Base-by-base conservation (phyloP, 2,329 filamentous ascomycete genomes). In the Curvularia spicifera region DNA sequence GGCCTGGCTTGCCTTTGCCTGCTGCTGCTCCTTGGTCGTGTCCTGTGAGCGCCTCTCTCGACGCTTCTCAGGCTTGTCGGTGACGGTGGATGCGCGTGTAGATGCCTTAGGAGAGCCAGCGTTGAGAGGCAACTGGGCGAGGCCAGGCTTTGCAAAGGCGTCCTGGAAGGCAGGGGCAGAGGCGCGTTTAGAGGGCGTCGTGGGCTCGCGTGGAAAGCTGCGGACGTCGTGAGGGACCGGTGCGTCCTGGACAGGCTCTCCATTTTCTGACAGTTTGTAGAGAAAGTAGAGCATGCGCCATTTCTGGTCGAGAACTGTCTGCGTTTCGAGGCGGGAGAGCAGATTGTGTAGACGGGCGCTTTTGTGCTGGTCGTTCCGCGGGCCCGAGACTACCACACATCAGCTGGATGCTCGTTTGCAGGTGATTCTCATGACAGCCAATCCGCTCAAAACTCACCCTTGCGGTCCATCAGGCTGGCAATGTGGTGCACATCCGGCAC, bases 271-370 rank as follows among this genome's bases (percentile, higher is more conserved):
- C 47, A 97, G 85, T 69, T 91, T 88, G 75, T 95, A 90, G 42
- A 99, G 85, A 42, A 99, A 87, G 75, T 96, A 96, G 20, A 99
- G 83, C 65, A 99, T 97, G 3, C 91, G 92, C 93, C 93, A 98
- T 84, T 99, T 99, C 77, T 97, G 91, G 70, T 91, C 90, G 44
- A 99, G 84, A 5, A 98, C 93, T 0, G 93, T 93, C 65, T 97
- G 87, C n/a, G 91, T 91, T 26, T 97, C 83, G 18, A 99, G 85
- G 56, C 92, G 86, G 33, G 91, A 92, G 78, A 97, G 97, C 28
- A 99, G 85, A 72, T 97, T 96, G 24, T 92, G 90, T 78, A 97
- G 97, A 61, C 89, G 86, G 20, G 93, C 92, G 60, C 70, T 77
- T 93, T 86, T 69, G 86, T 87, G 22, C 83, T 90, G 63, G 85